These are phyloP conservation scores for Prunus campanulata DNA, from an alignment of 306 rosid species.

Conservation along the genomic window DNA sequence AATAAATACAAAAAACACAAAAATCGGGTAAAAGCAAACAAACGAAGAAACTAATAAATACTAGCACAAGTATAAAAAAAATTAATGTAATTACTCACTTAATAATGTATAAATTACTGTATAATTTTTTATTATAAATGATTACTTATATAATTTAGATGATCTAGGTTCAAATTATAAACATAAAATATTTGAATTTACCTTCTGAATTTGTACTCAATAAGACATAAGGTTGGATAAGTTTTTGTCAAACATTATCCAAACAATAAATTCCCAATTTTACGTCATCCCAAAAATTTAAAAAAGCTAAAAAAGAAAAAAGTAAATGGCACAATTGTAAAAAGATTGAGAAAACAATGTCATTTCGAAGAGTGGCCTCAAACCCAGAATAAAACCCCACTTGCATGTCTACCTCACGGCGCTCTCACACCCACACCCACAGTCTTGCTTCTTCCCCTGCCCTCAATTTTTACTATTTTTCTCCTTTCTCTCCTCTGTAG, in stretches of 20 bases:
- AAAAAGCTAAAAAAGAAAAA: not conserved
- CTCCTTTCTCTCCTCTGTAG: conserved; percentile 41
- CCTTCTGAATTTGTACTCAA: not conserved
- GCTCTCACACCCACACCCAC: not conserved
- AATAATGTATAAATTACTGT: not conserved
- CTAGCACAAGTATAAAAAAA: not conserved
- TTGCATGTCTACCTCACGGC: conserved; percentile 27
- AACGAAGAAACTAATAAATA: not conserved
- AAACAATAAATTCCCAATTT: not conserved
- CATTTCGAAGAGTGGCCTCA: not conserved
- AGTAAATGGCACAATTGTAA: conserved; percentile 38
- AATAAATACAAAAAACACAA: too few species aligned
- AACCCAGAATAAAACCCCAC: conserved; percentile 45
- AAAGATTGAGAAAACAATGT: conserved; percentile 21
- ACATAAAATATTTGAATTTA: not conserved
- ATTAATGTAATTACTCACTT: not conserved
- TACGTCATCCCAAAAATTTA: conserved; percentile 1
- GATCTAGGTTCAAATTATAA: not conserved
- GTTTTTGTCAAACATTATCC: not conserved
- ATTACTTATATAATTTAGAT: not conserved
- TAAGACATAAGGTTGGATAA: not conserved
- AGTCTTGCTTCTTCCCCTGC: conserved; percentile 20
- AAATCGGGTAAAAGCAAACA: not conserved
- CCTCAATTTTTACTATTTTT: conserved; percentile 21
- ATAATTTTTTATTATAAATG: too few species aligned